These are phyloP conservation scores for Phytophthora sansomeana DNA, from an alignment of 352 stramenopile species.

Conservation along the genomic window DNA sequence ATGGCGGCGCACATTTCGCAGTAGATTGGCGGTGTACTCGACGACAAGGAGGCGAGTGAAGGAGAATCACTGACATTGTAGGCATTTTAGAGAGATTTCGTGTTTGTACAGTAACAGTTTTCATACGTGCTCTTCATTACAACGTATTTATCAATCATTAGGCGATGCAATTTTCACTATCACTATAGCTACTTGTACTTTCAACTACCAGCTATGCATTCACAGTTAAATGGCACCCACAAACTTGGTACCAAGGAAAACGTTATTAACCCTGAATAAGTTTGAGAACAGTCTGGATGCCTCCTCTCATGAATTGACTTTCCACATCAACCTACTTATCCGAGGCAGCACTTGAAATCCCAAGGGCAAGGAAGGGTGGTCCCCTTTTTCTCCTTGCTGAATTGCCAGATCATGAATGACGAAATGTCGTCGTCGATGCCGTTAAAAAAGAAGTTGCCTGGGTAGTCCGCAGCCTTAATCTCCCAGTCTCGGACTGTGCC, in stretches of 20 bases:
- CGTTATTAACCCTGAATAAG: no score
- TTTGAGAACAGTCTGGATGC: no score
- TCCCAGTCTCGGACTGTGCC: conserved; percentile 25
- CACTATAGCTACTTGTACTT: no score
- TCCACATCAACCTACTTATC: not conserved
- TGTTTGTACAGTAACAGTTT: no score
- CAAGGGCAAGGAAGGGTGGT: conserved; percentile 30
- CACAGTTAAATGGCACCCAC: no score
- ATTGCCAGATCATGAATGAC: conserved; percentile 47
- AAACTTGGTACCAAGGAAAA: no score
- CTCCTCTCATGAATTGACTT: no score
- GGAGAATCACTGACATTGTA: conserved; percentile 4
- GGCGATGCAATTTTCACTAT: no score
- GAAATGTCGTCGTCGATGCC: conserved; percentile 38
- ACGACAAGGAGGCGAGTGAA: conserved; percentile 30
- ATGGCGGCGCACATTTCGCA: conserved; percentile 72
- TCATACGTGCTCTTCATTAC: no score
- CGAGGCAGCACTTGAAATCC: conserved; percentile 29
- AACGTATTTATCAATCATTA: no score
- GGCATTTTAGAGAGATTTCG: no score
- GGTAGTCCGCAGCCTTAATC: conserved; percentile 27
- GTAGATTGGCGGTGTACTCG: conserved; percentile 54
- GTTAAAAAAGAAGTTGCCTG: conserved; percentile 32
- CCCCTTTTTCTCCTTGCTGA: conserved; percentile 11
- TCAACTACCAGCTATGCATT: no score